A percentile compares a stretch with the other conserved stretches of the same genome.
phyloP scores from a whole-genome alignment of 768 basidiomycete species.

The Ramaria rubella region DNA sequence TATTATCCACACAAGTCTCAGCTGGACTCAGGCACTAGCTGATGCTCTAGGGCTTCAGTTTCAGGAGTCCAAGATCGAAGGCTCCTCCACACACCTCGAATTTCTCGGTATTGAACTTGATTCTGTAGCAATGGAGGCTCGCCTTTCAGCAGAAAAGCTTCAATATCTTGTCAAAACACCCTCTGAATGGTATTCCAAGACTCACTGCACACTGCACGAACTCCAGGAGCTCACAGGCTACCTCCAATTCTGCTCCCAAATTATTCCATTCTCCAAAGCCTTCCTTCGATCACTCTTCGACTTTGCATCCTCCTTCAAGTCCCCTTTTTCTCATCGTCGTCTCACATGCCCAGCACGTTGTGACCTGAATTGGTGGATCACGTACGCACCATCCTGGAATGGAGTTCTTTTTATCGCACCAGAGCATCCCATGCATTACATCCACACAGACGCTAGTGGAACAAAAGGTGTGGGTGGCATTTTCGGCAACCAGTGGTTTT shows the following conservation, averaged over 20 bases:
- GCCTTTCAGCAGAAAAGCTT: slow-evolving; percentile 28
- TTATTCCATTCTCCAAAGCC: slow-evolving; percentile 25
- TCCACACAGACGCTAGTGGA: slow-evolving; percentile 30
- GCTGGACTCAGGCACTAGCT: slow-evolving; percentile 27
- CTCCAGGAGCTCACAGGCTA: slow-evolving; percentile 28
- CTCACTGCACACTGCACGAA: slow-evolving; percentile 19
- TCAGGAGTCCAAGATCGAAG: slow-evolving; percentile 20
- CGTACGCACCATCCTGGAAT: slow-evolving; percentile 24
- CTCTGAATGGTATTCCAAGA: slow-evolving; percentile 17
- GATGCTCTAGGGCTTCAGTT: slow-evolving; percentile 26
- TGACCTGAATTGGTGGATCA: slow-evolving; percentile 30
- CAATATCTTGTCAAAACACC: slow-evolving; percentile 19
- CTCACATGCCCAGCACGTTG: slow-evolving; percentile 18
- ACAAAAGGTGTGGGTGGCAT: slow-evolving; percentile 22
- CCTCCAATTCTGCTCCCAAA: slow-evolving; percentile 30
- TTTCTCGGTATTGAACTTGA: slow-evolving; percentile 17
- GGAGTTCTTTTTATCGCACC: slow-evolving; percentile 18
- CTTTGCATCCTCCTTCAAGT: slow-evolving; percentile 23
- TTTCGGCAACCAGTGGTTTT: slow-evolving; percentile 23
- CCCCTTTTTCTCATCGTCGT: slow-evolving; percentile 16
- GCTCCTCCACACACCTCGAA: slow-evolving; percentile 15
- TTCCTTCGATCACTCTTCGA: slow-evolving; percentile 26
- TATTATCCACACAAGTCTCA: slow-evolving; percentile 15
- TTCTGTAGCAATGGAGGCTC: slow-evolving; percentile 25
- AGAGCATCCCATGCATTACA: slow-evolving; percentile 5